A percentile compares a stretch with the other conserved stretches of the same genome.
Evolutionary conservation across 108 stramenopile species (phyloP).

Genomic region (Epithemia pelagica): DNA sequence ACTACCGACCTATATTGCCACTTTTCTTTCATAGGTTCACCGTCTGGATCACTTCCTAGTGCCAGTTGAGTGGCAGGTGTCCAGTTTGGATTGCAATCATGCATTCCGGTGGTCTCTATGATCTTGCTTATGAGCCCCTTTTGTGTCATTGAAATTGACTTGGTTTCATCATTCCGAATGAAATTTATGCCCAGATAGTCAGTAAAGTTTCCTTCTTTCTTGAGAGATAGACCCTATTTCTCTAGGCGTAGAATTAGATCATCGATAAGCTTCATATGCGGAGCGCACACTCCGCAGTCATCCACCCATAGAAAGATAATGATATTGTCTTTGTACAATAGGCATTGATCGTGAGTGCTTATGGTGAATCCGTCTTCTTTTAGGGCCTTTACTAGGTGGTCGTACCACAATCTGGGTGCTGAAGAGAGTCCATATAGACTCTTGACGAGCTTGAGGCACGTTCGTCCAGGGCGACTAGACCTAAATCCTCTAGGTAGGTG

Average conservation of each 20-base stretch:
- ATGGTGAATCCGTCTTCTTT: constrained; percentile 13
- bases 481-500: constrained; percentile 20
- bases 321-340: constrained; percentile 23
- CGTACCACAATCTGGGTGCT: constrained; percentile 23
- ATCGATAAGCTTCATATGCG: not conserved
- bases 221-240: constrained; percentile 14
- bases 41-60: constrained; percentile 31
- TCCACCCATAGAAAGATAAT: constrained; percentile 38
- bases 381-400: constrained; percentile 13
- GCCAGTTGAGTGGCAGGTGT: constrained; percentile 22
- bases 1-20: constrained; percentile 36
- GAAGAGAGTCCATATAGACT: constrained; percentile 10
- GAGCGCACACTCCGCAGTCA: constrained; percentile 13
- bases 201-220: constrained; percentile 20
- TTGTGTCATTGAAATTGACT: constrained; percentile 23
- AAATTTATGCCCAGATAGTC: constrained; percentile 26
- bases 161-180: not conserved
- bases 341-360: constrained; percentile 30
- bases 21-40: constrained; percentile 19
- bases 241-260: not conserved
- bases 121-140: constrained; percentile 39
- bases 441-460: constrained; percentile 5
- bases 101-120: constrained; percentile 35
- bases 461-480: not conserved
- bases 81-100: constrained; percentile 22